Base-by-base conservation (phyloP, 179 eudicot genomes). In the Sideroxylon spinosum region DNA sequence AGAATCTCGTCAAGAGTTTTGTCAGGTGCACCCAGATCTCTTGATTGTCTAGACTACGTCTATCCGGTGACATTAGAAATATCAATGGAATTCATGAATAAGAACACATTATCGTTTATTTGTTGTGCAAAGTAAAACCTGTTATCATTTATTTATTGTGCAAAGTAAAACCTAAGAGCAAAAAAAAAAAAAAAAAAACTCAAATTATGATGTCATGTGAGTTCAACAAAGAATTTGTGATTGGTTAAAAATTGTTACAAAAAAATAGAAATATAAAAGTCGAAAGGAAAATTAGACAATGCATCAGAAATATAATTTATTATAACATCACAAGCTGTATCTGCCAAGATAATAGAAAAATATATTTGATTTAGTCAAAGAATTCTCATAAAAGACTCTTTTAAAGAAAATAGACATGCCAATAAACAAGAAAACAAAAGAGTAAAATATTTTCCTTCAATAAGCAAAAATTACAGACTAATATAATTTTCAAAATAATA, bases 41-140 rank as follows among this genome's bases (percentile, higher is more conserved):
- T n/a, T n/a, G n/a, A n/a, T n/a, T n/a, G n/a, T n/a, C n/a, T n/a
- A n/a, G n/a, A n/a, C n/a, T n/a, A n/a, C n/a, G n/a, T n/a, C n/a
- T n/a, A n/a, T n/a, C n/a, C n/a, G n/a, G 9, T 62, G 65, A 25
- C 52, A 77, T 68, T 23, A 71, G n/a, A 64, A 65, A 52, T 17
- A 77, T 37, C 46, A 50, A 65, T 9, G 59, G 66, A 37, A 3
- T 13, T 19, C 60, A 37, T n/a, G n/a, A 65, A 65, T 13, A 66
- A 28, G n/a, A 66, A 65, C 9, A 55, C 23, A n/a, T 50, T 52
- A 7, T 53, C 71, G 61, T 61, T 60, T 61, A 46, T 46, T 62
- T 20, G 25, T 32, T 22, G 62, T 8, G 20, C 4, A 13, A 20
- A 61, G 9, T 23, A 61, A 61, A 75, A 23, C 13, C 7, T 8